Percentiles rank a stretch among this genome's conserved stretches.
These are phyloP conservation scores for Thraustochytrium sp. DNA, from an alignment of 352 stramenopile genomes.

Conservation along the genomic window DNA sequence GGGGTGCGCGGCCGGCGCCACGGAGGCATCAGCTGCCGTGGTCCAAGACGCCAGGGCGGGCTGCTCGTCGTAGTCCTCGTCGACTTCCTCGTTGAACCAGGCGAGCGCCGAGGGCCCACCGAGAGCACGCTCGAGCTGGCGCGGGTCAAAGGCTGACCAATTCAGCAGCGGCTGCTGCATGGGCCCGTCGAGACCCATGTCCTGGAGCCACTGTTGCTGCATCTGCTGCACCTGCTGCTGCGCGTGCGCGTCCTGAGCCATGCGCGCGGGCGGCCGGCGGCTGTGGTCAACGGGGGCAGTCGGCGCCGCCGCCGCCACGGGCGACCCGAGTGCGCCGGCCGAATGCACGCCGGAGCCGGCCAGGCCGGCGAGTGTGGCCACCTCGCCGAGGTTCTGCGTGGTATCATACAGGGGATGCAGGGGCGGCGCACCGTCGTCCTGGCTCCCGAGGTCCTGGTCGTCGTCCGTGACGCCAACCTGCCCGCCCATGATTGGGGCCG, in stretches of 20 bases:
- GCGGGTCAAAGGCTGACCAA: not conserved
- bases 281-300: not conserved
- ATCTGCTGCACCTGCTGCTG: not conserved
- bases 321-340: not conserved
- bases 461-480: not conserved
- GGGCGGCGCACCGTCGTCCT: not conserved
- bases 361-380: not conserved
- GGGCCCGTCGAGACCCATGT: not conserved
- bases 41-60: not conserved
- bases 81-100: not conserved
- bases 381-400: not conserved
- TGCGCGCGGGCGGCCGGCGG: not conserved
- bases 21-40: not conserved
- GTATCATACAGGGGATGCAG: not conserved
- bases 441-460: not conserved
- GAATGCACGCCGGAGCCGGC: not conserved
- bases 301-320: not conserved
- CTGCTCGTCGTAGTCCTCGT: not conserved
- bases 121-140: not conserved
- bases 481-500: too few relatives aligned
- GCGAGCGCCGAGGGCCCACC: not conserved
- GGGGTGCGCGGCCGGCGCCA: not conserved
- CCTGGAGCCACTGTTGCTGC: conserved; percentile 1
- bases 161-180: not conserved
- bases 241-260: not conserved